phyloP scores from a whole-genome alignment of 2,329 filamentous ascomycete species.

The Cytospora schulzeri region DNA sequence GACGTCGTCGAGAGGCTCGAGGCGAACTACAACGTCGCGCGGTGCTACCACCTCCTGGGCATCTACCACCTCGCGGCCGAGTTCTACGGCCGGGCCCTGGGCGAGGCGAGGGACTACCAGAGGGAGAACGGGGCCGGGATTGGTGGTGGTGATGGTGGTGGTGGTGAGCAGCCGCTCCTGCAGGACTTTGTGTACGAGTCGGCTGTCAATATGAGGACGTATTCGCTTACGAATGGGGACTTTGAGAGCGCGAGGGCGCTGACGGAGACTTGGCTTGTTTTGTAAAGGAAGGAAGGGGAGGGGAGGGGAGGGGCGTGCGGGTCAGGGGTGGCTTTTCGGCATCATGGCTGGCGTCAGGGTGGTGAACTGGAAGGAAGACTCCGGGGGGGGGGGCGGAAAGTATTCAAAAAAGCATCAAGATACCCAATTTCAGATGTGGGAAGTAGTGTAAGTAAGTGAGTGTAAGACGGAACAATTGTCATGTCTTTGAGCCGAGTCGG shows the following conservation, averaged over 20 bases:
- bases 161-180: conserved; percentile 32
- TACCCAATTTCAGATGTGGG: not conserved
- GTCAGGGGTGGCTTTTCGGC: no score
- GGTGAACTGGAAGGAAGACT: not conserved
- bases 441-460: not conserved
- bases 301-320: no score
- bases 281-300: no score
- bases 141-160: conserved; percentile 15
- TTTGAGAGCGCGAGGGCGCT: conserved; percentile 59
- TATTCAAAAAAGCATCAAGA: not conserved
- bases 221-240: conserved; percentile 68
- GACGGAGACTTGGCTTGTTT: conserved; percentile 60
- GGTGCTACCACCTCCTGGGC: conserved; percentile 76
- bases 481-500: not conserved
- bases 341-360: not conserved
- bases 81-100: conserved; percentile 62
- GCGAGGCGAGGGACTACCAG: conserved; percentile 37
- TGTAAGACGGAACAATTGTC: not conserved
- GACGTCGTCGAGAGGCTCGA: conserved; percentile 61
- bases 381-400: not conserved
- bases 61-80: conserved; percentile 71
- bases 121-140: not conserved
- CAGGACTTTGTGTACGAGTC: conserved; percentile 70
- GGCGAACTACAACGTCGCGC: conserved; percentile 78
- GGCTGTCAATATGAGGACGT: conserved; percentile 71